Evolutionary conservation across 2,329 filamentous ascomycete species (phyloP).

Genomic region (Aspergillus pseudoviridinutans): DNA sequence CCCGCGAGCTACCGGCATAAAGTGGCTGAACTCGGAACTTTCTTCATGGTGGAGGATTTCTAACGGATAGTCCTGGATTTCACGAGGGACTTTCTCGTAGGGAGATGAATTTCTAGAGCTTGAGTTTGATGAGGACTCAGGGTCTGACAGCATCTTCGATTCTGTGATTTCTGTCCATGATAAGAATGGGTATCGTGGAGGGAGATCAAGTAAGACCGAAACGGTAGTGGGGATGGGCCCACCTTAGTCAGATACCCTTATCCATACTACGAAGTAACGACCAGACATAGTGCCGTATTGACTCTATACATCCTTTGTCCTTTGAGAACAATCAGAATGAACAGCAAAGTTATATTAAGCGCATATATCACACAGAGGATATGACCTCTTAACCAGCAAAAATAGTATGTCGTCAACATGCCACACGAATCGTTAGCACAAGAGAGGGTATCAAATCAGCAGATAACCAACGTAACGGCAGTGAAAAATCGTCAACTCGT

Average conservation of each 20-base stretch:
- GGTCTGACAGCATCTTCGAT: background rate
- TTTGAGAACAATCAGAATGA: background rate
- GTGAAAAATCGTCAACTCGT: conserved; percentile 5
- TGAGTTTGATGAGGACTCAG: background rate
- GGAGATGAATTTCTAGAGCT: background rate
- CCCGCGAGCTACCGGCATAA: conserved; percentile 11
- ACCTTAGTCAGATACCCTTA: background rate
- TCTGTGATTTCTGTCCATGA: background rate
- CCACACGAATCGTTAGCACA: background rate
- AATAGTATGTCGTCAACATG: conserved; percentile 4
- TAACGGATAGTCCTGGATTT: conserved; percentile 1
- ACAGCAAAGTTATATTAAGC: background rate
- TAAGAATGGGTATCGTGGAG: background rate
- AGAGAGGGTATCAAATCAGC: conserved; percentile 6
- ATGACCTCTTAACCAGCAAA: background rate
- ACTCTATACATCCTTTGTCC: no score
- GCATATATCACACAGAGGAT: background rate
- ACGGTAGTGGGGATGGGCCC: background rate
- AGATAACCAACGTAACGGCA: background rate
- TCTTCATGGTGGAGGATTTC: conserved; percentile 3
- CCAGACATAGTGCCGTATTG: background rate
- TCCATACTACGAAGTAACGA: background rate
- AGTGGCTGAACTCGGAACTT: conserved; percentile 8
- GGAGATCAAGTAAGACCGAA: background rate
- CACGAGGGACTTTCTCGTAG: conserved; percentile 2